A percentile compares a stretch with the other conserved stretches of the same genome.
Conservation (phyloP, 768 basidiomycete genomes). For the Boletus tylopilopsis region DNA sequence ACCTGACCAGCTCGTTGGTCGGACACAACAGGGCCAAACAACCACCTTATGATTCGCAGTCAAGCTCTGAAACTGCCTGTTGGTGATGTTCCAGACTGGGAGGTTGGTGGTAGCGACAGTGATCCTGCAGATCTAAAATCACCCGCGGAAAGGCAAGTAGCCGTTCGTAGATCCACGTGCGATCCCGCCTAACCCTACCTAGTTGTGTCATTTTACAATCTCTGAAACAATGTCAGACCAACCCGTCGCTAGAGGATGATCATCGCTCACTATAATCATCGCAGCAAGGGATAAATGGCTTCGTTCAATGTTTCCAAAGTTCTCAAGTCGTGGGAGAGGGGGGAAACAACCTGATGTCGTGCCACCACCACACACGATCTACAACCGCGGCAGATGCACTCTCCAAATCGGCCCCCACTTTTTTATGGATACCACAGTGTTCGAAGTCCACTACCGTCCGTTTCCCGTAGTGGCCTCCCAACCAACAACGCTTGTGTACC, state of each 20-base stretch:
- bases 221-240: constrained; percentile 59
- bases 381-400: constrained; percentile 62
- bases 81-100: constrained; percentile 59
- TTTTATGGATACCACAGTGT: constrained; percentile 65
- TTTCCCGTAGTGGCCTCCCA: constrained; percentile 22
- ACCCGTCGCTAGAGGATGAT: constrained; percentile 9
- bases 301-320: constrained; percentile 60
- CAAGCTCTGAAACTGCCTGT: constrained; percentile 46
- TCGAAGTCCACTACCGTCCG: constrained; percentile 67
- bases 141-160: constrained; percentile 54
- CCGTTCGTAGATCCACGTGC: not conserved
- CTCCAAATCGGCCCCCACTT: constrained; percentile 73
- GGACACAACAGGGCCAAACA: constrained; percentile 27
- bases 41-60: constrained; percentile 24
- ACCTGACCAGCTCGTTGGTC: not conserved
- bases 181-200: constrained; percentile 6
- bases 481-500: constrained; percentile 25
- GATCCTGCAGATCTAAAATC: constrained; percentile 40
- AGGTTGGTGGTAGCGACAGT: constrained; percentile 44
- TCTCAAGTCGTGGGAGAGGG: constrained; percentile 61
- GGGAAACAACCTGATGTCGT: constrained; percentile 50
- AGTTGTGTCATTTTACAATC: constrained; percentile 66
- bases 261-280: constrained; percentile 13
- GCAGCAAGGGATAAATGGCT: constrained; percentile 74
- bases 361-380: constrained; percentile 65